These are phyloP conservation scores for Blastocystis sp. DNA, from an alignment of 352 stramenopile species.

Conservation along the genomic window DNA sequence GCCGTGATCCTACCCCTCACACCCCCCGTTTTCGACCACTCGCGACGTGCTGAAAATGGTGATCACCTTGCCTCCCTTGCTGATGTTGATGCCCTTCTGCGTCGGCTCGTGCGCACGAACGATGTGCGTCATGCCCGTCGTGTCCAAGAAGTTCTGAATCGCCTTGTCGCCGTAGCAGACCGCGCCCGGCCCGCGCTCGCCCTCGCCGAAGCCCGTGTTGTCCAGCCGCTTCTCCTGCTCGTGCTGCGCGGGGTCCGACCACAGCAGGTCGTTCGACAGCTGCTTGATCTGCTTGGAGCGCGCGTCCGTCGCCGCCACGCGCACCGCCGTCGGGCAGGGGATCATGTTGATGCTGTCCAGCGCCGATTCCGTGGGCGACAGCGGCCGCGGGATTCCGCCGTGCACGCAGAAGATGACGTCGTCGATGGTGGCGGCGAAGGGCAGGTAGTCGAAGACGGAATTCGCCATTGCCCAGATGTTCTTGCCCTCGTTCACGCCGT, in stretches of 20 bases:
- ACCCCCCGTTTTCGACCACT: not conserved
- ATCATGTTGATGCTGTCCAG: constrained; percentile 64
- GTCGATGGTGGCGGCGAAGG: constrained; percentile 82
- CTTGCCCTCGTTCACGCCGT: constrained; percentile 80
- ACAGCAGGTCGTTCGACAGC: constrained; percentile 69
- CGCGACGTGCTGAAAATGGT: constrained; percentile 72
- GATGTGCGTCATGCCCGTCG: constrained; percentile 81
- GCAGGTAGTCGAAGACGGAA: constrained; percentile 84
- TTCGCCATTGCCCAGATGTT: constrained; percentile 81
- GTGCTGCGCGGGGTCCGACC: constrained; percentile 70
- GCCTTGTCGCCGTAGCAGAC: constrained; percentile 85
- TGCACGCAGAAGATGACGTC: constrained; percentile 89
- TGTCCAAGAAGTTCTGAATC: constrained; percentile 80
- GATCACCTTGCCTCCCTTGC: constrained; percentile 78
- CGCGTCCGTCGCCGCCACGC: constrained; percentile 3
- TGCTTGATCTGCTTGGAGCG: constrained; percentile 63
- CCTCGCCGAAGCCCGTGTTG: constrained; percentile 79
- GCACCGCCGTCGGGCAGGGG: constrained; percentile 35
- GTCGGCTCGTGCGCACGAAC: constrained; percentile 85
- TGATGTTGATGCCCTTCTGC: constrained; percentile 81
- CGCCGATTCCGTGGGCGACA: not conserved
- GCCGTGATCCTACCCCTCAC: constrained; percentile 65
- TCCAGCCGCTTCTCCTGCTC: constrained; percentile 71
- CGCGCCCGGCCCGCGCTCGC: constrained; percentile 80
- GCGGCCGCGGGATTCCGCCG: constrained; percentile 80